Conservation (phyloP, 1,284 basidiomycete genomes). For the Xerocomus minutiporus region DNA sequence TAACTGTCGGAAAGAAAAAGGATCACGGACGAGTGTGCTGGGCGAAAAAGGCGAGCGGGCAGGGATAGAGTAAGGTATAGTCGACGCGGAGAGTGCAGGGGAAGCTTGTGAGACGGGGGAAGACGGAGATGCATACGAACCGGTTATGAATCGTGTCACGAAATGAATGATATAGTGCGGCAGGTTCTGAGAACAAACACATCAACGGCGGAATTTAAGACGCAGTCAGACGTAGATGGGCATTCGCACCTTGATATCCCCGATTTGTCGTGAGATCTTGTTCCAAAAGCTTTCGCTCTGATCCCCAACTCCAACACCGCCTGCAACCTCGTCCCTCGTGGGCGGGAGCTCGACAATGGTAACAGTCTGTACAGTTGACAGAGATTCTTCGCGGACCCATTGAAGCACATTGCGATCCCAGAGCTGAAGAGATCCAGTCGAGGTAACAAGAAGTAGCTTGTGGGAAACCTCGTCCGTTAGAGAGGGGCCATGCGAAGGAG, state of each 20-base stretch:
- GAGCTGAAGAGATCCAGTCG: slow-evolving; percentile 75
- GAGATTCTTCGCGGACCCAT: slow-evolving; percentile 84
- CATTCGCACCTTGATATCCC: slow-evolving; percentile 53
- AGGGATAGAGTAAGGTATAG: slow-evolving; percentile 35
- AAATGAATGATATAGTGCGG: slow-evolving; percentile 71
- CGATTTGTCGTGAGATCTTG: slow-evolving; percentile 57
- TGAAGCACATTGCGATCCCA: slow-evolving; percentile 61
- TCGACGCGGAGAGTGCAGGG: slow-evolving; percentile 4
- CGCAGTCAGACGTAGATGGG: not conserved
- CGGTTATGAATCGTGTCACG: slow-evolving; percentile 65
- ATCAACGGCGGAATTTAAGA: not conserved
- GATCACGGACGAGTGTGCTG: slow-evolving; percentile 56
- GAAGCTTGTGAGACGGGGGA: slow-evolving; percentile 33
- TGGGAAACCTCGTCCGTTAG: slow-evolving; percentile 35
- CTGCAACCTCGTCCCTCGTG: slow-evolving; percentile 16
- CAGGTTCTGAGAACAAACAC: slow-evolving; percentile 48
- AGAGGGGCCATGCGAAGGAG: slow-evolving; percentile 30
- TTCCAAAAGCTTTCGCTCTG: slow-evolving; percentile 49
- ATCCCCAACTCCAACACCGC: slow-evolving; percentile 2
- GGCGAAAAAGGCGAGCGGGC: slow-evolving; percentile 27
- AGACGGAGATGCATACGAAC: slow-evolving; percentile 49
- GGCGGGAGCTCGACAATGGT: slow-evolving; percentile 81
- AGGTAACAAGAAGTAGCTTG: slow-evolving; percentile 64
- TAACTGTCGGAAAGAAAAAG: slow-evolving; percentile 86
- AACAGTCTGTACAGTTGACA: slow-evolving; percentile 62